Evolutionary conservation across 1,284 basidiomycete genomes (phyloP).

Genomic region (Fistulina hepatica): DNA sequence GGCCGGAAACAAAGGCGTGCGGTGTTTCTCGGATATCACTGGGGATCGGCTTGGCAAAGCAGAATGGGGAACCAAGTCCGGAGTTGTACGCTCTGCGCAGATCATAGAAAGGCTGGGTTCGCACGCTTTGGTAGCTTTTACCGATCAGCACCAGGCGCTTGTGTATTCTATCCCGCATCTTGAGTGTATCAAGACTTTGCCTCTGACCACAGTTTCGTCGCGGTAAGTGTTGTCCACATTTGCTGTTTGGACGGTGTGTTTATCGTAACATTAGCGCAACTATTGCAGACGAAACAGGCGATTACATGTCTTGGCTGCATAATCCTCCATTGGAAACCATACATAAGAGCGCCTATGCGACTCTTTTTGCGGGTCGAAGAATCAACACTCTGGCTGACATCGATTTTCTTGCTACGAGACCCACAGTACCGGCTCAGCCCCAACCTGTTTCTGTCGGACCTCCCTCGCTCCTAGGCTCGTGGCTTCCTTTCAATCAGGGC

Average conservation of each 20-base stretch:
- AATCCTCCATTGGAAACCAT: constrained; percentile 26
- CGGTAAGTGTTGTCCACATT: constrained; percentile 27
- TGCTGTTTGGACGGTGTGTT: background rate
- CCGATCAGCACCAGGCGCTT: constrained; percentile 40
- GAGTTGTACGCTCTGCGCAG: constrained; percentile 36
- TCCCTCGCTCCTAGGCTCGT: constrained; percentile 42
- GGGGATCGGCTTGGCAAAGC: constrained; percentile 47
- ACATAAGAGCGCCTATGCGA: constrained; percentile 37
- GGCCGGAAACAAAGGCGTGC: constrained; percentile 48
- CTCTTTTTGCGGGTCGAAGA: constrained; percentile 46
- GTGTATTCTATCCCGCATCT: constrained; percentile 64
- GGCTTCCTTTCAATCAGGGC: constrained; percentile 35
- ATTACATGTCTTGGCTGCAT: constrained; percentile 38
- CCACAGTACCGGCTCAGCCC: constrained; percentile 40
- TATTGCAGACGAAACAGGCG: constrained; percentile 44
- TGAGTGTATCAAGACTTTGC: constrained; percentile 41
- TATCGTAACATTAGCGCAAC: constrained; percentile 26
- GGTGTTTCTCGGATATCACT: constrained; percentile 42
- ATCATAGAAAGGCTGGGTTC: constrained; percentile 47
- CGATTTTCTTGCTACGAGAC: constrained; percentile 34
- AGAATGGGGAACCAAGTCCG: constrained; percentile 46
- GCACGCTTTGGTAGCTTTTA: constrained; percentile 53
- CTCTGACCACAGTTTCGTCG: constrained; percentile 30
- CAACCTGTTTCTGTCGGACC: constrained; percentile 50
- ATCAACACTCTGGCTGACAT: constrained; percentile 38